Evolutionary conservation across 371 early-diverging fungal species (phyloP), one percentile per base, ranked within the genome.

Genomic region (Ordospora colligata): DNA sequence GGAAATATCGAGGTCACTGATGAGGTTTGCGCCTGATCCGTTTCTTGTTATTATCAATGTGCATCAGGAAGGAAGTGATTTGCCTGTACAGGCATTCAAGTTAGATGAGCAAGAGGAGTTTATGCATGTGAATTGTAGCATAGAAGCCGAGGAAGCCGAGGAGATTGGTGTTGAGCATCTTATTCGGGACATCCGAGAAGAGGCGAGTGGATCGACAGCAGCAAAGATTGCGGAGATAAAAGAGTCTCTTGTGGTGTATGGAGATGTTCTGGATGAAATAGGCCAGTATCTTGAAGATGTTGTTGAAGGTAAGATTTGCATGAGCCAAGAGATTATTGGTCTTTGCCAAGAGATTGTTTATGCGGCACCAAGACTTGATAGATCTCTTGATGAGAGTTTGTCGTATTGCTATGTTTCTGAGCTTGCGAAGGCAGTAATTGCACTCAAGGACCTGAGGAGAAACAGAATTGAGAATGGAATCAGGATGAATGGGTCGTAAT

Each of bases 91-190:
- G 58, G 45, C 69, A 80, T 93, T 93, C 93, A 94, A 81, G 94
- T 50, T 84, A 19, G 94, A 64, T 90, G 93, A 46, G 89, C 91
- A 63, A 89, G 90, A 84, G 92, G 93, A 25, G 37, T 95, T 96
- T 85, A 89, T 90, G 83, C 94, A 97, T 84, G 89, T 95, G 21
- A 90, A 91, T 7, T 92, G 92, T 19, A 88, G 89, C 66, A 94
- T 97, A 76, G 96, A 92, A 45, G 96, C 97, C 2, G 98, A 97
- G 80, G 97, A 99, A 86, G 92, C 97, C 8, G 99, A 99, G 85
- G 98, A 97, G 84, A 95, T 99, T 78, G 98, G 99, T 68, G 97
- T 99, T 0, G 99, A 97, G 83, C 97, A 97, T 81, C 87, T 99
- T 76, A 87, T 99, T 68, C 89, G 96, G 72, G 97, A 96, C 82